Evolutionary conservation across 176 grass and related monocot genomes (phyloP), one percentile per base, ranked within the genome.

Genomic region (Oryza glaberrima): DNA sequence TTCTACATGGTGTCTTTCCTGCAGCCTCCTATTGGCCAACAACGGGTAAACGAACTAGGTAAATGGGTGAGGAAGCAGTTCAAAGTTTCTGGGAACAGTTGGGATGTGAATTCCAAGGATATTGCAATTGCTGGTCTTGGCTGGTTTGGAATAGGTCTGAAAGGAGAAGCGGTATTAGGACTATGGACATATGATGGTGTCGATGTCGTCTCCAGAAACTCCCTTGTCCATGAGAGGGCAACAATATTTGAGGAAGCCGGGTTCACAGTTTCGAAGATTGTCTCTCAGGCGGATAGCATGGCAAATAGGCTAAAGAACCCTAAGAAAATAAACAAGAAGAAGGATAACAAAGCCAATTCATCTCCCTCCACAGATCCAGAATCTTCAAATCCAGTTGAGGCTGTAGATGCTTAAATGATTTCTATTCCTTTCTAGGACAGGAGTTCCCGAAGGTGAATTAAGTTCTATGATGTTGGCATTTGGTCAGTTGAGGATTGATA

Each of bases 181-280:
- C 67, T 94, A 80, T 98, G 96, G 96, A 95, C 93, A 72, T 95
- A 95, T 1, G 87, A 95, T 46, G 89, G 96, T 58, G 90, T 98
- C 25, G 90, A 94, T 79, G 93, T 95, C 54, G 26, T 98, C 44
- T 78, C 70, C 15, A 87, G 93, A 22, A 92, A 15, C 65, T 92
- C 96, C 77, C 86, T 98, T 3, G 66, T 94, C 7, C 87, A 88
- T 38, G 91, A 80, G 26, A 94, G 86, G 77, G 96, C 93, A 69
- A 35, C 87, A 5, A 72, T 92, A 69, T 98, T 95, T 77, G 89
- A 98, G 86, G 96, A 98, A 88, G 82, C 87, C 0, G 91, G 93
- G 68, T 98, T 98, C 88, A 90, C 93, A 38, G 87, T 92, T 73
- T 98, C 91, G 15, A 90, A 90, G 65, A 88, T 98, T 48, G 92